Evolutionary conservation across 257 asterid genomes (phyloP).

Genomic region (Verbascum thapsus): DNA sequence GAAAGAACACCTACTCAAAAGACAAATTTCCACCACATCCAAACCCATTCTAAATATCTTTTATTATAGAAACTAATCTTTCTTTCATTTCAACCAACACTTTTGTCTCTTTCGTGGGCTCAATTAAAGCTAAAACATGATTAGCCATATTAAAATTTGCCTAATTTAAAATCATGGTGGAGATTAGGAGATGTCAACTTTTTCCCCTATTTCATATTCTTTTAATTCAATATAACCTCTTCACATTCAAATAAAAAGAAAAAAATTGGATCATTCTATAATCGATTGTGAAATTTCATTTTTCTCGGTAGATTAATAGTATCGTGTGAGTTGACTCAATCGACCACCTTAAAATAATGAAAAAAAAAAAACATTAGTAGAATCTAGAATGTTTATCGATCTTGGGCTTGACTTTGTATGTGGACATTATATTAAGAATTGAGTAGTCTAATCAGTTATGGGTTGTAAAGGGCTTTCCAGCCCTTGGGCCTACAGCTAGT

Average conservation of each 20-base stretch:
- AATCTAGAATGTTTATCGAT: slow-evolving; percentile 36
- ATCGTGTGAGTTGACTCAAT: too few species aligned
- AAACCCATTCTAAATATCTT: background rate
- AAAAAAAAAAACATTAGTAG: background rate
- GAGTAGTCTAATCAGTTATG: slow-evolving; percentile 36
- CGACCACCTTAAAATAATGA: too few species aligned
- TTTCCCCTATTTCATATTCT: too few species aligned
- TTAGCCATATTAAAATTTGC: slow-evolving; percentile 1
- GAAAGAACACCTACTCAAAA: too few species aligned
- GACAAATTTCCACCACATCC: too few species aligned
- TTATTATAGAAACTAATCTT: background rate
- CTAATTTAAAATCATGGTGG: background rate
- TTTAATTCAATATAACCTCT: too few species aligned
- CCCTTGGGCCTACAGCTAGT: slow-evolving; percentile 44
- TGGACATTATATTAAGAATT: slow-evolving; percentile 9
- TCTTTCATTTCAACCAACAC: slow-evolving; percentile 10
- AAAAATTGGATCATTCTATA: too few species aligned
- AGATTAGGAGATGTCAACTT: slow-evolving; percentile 6
- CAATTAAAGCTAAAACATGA: background rate
- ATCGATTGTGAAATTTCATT: too few species aligned
- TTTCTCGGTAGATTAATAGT: too few species aligned
- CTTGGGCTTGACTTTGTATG: slow-evolving; percentile 36
- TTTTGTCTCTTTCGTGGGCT: slow-evolving; percentile 6
- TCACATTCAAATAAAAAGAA: too few species aligned
- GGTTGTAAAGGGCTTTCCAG: slow-evolving; percentile 42